These are phyloP conservation scores for Osmozyma mogii DNA, from an alignment of 805 yeast species.

Conservation along the genomic window DNA sequence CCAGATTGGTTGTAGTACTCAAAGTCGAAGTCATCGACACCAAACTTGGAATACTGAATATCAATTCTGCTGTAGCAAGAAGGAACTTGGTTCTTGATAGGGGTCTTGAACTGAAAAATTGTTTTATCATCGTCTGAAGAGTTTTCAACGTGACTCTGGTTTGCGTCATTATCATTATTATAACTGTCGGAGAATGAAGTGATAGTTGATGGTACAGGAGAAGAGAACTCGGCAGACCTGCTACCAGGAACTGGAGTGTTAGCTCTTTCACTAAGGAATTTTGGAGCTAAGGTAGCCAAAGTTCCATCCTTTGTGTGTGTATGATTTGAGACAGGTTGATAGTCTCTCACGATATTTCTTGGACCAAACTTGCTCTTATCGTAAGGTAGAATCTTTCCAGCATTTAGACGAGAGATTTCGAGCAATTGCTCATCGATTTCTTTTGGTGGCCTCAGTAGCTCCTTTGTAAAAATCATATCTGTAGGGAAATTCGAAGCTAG, in stretches of 20 bases:
- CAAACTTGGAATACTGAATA: conserved; percentile 80
- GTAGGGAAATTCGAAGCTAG: conserved; percentile 77
- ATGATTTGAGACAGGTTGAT: conserved; percentile 25
- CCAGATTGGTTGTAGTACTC: conserved; percentile 68
- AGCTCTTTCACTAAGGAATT: conserved; percentile 54
- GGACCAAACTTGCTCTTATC: conserved; percentile 50
- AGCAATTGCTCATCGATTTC: conserved; percentile 43
- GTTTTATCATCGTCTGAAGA: conserved; percentile 5
- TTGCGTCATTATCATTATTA: conserved; percentile 8
- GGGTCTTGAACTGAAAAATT: conserved; percentile 15
- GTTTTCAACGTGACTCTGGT: conserved; percentile 6
- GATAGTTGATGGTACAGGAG: conserved; percentile 6
- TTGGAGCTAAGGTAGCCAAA: conserved; percentile 27
- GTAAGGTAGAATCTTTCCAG: conserved; percentile 27
- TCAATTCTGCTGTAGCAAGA: conserved; percentile 68
- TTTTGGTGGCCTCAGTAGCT: conserved; percentile 52
- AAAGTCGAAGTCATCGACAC: conserved; percentile 92
- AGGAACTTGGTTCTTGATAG: conserved; percentile 37
- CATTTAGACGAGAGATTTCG: conserved; percentile 1
- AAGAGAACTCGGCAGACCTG: no score
- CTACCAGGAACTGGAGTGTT: no score
- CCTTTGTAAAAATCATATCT: conserved; percentile 50
- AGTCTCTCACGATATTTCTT: conserved; percentile 40
- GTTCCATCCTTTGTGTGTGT: conserved; percentile 8
- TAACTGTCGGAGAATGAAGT: conserved; percentile 3